Evolutionary conservation across 495 filamentous ascomycete genomes (phyloP).

Genomic region (Trichoderma reesei): DNA sequence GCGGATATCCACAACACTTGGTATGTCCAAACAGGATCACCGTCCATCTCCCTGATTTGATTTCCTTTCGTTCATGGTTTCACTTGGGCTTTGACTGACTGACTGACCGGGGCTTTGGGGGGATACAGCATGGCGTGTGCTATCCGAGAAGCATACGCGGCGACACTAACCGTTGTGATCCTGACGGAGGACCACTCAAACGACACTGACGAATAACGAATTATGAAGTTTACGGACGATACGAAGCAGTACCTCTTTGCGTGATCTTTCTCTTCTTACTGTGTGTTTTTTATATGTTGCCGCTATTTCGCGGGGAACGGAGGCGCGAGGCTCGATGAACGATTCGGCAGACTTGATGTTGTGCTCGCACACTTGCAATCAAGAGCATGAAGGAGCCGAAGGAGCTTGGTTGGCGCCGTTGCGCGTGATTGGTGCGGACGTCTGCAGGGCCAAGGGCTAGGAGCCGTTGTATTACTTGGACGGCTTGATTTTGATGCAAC

Average conservation of each 20-base stretch:
- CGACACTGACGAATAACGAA: conserved; percentile 23
- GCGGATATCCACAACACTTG: conserved; percentile 59
- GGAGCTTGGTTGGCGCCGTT: not conserved
- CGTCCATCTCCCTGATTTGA: conserved; percentile 12
- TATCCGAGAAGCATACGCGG: conserved; percentile 61
- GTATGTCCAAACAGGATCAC: conserved; percentile 24
- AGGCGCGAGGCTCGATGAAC: no score
- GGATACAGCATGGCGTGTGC: conserved; percentile 55
- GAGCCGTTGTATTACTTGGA: not conserved
- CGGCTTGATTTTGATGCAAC: no score
- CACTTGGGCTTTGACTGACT: conserved; percentile 7
- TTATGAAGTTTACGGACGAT: conserved; percentile 11
- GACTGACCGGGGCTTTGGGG: conserved; percentile 15
- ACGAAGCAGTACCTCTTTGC: no score
- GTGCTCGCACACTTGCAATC: not conserved
- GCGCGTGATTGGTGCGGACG: not conserved
- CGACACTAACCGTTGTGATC: conserved; percentile 59
- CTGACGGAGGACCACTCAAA: conserved; percentile 41
- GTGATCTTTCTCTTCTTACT: not conserved
- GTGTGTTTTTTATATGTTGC: not conserved
- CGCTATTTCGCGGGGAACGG: not conserved
- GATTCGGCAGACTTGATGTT: not conserved
- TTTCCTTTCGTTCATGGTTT: no score
- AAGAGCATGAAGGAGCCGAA: not conserved
- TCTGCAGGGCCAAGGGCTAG: not conserved